Conservation (phyloP, 192 early-diverging fungal genomes). For the Mortierella alpina region DNA sequence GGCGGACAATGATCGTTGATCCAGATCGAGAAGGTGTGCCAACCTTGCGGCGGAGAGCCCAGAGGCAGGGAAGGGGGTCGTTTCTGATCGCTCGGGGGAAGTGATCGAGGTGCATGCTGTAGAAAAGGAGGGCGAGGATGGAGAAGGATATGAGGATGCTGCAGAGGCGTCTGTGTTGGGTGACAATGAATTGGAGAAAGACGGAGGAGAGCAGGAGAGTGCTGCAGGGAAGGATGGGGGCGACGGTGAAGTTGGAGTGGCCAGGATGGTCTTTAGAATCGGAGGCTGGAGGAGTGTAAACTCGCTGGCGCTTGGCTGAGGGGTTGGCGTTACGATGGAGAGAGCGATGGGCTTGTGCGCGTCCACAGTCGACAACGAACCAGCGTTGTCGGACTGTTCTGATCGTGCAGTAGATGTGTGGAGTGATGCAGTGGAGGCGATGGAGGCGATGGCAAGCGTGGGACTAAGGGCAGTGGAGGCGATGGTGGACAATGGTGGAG, state of each 20-base stretch:
- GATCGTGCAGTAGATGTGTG: not conserved
- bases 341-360: not conserved
- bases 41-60: slow-evolving; percentile 20
- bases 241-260: slow-evolving; percentile 29
- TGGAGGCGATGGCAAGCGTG: not conserved
- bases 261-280: slow-evolving; percentile 27
- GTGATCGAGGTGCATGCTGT: not conserved
- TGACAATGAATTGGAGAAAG: not conserved
- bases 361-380: slow-evolving; percentile 45
- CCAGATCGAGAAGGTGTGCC: slow-evolving; percentile 19
- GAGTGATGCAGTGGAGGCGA: slow-evolving; percentile 1
- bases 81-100: slow-evolving; percentile 15
- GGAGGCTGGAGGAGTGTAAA: slow-evolving; percentile 4
- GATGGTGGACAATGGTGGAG: slow-evolving; percentile 3
- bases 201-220: slow-evolving; percentile 5
- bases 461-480: not conserved
- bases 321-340: slow-evolving; percentile 5
- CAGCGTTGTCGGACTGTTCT: slow-evolving; percentile 30
- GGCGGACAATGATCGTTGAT: not conserved
- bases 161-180: too few relatives aligned
- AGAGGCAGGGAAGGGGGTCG: slow-evolving; percentile 18
- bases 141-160: not conserved
- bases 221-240: slow-evolving; percentile 8
- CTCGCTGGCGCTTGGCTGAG: not conserved
- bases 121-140: slow-evolving; percentile 3